These are phyloP conservation scores for Heliamphora ciliata DNA, from an alignment of 179 eudicot genomes.

Conservation along the genomic window DNA sequence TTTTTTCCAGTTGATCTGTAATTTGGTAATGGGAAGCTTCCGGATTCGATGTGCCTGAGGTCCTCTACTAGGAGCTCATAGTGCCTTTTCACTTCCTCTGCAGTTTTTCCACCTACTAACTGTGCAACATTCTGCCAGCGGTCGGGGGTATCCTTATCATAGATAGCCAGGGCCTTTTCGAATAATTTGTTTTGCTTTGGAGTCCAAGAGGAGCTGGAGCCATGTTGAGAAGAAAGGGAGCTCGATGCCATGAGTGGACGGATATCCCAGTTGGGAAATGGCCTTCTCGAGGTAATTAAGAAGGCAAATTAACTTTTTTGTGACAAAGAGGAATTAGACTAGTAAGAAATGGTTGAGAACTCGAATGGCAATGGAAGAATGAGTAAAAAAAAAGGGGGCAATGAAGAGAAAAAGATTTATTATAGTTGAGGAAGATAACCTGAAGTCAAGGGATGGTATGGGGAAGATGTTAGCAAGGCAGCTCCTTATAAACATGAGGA, in stretches of 20 bases:
- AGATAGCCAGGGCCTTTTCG: too few relatives aligned
- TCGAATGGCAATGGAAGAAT: background rate
- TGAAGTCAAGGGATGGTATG: slow-evolving; percentile 27
- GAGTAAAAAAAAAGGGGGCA: slow-evolving; percentile 6
- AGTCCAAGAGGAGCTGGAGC: slow-evolving; percentile 42
- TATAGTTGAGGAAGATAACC: slow-evolving; percentile 20
- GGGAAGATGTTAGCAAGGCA: slow-evolving; percentile 22
- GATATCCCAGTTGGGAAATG: background rate
- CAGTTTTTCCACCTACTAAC: slow-evolving; percentile 49
- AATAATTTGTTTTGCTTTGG: slow-evolving; percentile 57
- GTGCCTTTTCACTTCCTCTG: slow-evolving; percentile 50
- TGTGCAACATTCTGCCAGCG: too few relatives aligned
- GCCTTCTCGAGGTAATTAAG: background rate
- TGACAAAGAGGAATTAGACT: background rate
- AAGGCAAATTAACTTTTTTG: background rate
- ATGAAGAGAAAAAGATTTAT: background rate
- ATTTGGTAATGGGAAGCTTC: slow-evolving; percentile 27
- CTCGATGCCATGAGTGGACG: slow-evolving; percentile 26
- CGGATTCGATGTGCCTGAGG: slow-evolving; percentile 46
- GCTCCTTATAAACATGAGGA: slow-evolving; percentile 47
- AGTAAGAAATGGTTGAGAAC: background rate
- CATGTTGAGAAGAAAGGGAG: slow-evolving; percentile 21
- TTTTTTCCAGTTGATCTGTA: slow-evolving; percentile 19
- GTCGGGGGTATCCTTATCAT: too few relatives aligned
- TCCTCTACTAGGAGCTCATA: slow-evolving; percentile 59